A percentile compares a stretch with the other conserved stretches of the same genome.
Evolutionary conservation across 2,329 filamentous ascomycete genomes (phyloP).

Genomic region (Hansfordia pulvinata): DNA sequence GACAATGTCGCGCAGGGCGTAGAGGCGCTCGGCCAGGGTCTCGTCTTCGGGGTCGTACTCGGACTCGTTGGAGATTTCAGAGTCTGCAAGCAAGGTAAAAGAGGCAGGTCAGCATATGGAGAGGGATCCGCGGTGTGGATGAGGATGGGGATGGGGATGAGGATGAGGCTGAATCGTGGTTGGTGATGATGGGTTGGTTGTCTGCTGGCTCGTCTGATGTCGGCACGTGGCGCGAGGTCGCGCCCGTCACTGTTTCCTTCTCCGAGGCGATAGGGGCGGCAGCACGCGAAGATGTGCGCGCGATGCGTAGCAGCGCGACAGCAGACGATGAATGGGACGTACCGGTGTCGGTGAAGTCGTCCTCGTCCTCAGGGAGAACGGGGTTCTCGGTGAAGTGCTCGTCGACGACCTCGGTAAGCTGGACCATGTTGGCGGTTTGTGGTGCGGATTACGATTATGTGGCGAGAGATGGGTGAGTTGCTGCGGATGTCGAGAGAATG

Average conservation of each 20-base stretch:
- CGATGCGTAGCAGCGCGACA: slow-evolving; percentile 3
- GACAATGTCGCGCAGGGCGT: slow-evolving; percentile 63
- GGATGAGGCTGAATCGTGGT: too few relatives aligned
- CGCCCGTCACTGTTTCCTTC: too few relatives aligned
- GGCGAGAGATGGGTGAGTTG: neutral
- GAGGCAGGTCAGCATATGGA: too few relatives aligned
- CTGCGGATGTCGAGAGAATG: too few relatives aligned
- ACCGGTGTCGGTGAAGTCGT: slow-evolving; percentile 93
- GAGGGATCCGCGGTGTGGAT: too few relatives aligned
- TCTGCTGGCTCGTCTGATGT: too few relatives aligned
- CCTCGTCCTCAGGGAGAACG: slow-evolving; percentile 62
- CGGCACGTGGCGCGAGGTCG: too few relatives aligned
- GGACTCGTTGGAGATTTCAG: slow-evolving; percentile 72
- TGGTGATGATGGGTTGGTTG: too few relatives aligned
- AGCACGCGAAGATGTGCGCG: too few relatives aligned
- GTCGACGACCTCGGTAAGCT: slow-evolving; percentile 92
- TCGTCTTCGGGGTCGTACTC: slow-evolving; percentile 49
- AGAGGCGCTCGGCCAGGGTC: slow-evolving; percentile 53
- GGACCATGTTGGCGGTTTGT: slow-evolving; percentile 53
- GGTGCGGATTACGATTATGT: neutral
- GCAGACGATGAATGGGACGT: slow-evolving; percentile 17
- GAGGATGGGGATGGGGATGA: too few relatives aligned
- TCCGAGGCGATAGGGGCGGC: too few relatives aligned
- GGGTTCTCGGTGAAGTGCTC: slow-evolving; percentile 76
- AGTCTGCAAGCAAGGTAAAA: slow-evolving; percentile 43